Evolutionary conservation across 768 basidiomycete genomes (phyloP).

Genomic region (Suillus weaverae): DNA sequence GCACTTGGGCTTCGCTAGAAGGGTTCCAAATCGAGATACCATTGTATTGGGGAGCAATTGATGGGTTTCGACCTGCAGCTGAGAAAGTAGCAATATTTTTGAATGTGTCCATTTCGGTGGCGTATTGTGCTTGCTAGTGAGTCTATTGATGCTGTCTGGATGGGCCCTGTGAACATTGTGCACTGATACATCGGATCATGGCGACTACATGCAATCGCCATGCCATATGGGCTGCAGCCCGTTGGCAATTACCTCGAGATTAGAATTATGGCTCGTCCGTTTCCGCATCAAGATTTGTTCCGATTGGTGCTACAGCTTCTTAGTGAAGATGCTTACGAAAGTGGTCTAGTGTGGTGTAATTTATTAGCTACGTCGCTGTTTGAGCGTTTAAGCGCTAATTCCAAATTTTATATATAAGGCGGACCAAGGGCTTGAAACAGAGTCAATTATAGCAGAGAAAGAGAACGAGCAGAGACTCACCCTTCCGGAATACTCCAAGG

Average conservation of each 20-base stretch:
- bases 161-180: neutral
- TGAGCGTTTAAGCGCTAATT: neutral
- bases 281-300: neutral
- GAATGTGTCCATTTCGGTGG: neutral
- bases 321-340: neutral
- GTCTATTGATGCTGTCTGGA: neutral
- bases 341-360: neutral
- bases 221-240: neutral
- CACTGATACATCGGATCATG: neutral
- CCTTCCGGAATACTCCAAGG: constrained; percentile 70
- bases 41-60: neutral
- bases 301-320: neutral
- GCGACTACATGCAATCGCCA: neutral
- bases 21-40: neutral
- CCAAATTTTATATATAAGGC: constrained; percentile 28
- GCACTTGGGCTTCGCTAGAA: neutral
- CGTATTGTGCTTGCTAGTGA: neutral
- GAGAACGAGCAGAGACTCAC: constrained; percentile 37
- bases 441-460: neutral
- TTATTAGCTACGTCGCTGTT: neutral
- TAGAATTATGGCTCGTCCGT: neutral
- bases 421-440: constrained; percentile 28
- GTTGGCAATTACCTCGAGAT: neutral
- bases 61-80: neutral
- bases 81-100: neutral